phyloP scores from a whole-genome alignment of 225 moss, liverwort and hornwort genomes.

The Marchantia polymorpha region DNA sequence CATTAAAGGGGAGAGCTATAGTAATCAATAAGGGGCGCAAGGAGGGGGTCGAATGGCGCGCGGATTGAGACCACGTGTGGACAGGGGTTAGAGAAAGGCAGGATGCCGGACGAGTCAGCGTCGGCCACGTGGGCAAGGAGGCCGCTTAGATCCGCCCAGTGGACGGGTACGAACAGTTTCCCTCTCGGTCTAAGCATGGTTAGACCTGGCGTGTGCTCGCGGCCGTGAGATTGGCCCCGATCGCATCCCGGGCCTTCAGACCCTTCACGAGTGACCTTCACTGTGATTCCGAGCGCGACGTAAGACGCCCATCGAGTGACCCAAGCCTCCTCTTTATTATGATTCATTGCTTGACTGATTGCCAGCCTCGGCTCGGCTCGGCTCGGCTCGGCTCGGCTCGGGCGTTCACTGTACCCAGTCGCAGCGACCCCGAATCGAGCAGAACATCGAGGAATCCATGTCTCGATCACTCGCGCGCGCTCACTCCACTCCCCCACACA shows the following conservation, averaged over 20 bases:
- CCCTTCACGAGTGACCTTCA: background rate
- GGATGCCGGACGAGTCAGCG: background rate
- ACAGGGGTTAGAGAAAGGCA: background rate
- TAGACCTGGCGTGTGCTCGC: background rate
- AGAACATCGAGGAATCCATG: too few relatives aligned
- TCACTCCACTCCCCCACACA: too few relatives aligned
- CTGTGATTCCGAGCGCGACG: too few relatives aligned
- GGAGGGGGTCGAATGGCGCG: constrained; percentile 8
- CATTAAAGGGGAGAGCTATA: background rate
- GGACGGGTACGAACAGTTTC: too few relatives aligned
- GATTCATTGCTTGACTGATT: too few relatives aligned
- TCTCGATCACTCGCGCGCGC: too few relatives aligned
- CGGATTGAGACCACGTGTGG: constrained; percentile 6
- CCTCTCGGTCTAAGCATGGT: background rate
- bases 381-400: too few relatives aligned
- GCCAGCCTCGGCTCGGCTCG: too few relatives aligned
- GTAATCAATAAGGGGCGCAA: background rate
- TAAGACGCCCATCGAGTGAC: too few relatives aligned
- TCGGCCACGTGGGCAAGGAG: background rate
- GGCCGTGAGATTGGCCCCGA: background rate
- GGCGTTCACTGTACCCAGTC: too few relatives aligned
- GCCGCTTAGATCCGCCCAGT: background rate
- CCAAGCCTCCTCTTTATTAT: too few relatives aligned
- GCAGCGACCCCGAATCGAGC: too few relatives aligned
- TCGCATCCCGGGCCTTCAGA: background rate